Conservation (phyloP, 2,329 filamentous ascomycete species). For the Ophiosphaerella narmari region DNA sequence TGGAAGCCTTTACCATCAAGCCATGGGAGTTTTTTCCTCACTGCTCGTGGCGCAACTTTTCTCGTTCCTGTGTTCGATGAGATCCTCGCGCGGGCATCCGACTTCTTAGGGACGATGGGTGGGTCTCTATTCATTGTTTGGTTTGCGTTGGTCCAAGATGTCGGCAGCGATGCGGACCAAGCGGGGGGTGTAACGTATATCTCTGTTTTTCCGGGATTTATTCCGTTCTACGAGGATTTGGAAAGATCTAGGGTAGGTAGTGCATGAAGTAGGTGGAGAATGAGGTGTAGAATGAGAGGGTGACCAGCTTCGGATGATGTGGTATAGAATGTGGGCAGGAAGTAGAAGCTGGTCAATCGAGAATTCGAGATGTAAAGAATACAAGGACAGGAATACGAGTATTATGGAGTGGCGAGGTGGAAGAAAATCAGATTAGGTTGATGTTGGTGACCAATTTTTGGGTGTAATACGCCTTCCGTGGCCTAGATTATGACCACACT, state of each 20-base stretch:
- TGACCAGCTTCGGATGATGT: constrained; percentile 18
- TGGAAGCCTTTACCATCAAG: constrained; percentile 29
- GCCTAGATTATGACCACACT: neutral
- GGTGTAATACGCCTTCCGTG: constrained; percentile 4
- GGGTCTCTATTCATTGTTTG: too few relatives aligned
- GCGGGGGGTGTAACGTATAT: too few relatives aligned
- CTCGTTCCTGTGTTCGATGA: neutral
- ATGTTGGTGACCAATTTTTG: constrained; percentile 1
- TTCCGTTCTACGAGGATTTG: too few relatives aligned
- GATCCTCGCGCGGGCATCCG: neutral
- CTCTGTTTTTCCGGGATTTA: too few relatives aligned
- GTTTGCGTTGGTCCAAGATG: neutral
- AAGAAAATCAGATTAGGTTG: neutral
- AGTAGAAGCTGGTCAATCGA: constrained; percentile 19
- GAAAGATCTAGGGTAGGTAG: neutral
- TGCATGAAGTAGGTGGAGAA: neutral
- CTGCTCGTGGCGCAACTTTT: constrained; percentile 16
- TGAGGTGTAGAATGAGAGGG: constrained; percentile 2
- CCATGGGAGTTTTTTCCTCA: constrained; percentile 35
- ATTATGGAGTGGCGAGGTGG: neutral
- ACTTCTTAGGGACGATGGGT: too few relatives aligned
- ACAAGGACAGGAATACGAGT: constrained; percentile 11
- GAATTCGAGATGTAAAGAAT: constrained; percentile 7
- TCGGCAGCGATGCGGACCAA: neutral
- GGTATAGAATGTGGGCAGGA: neutral